Conservation (phyloP, 176 grass and related monocot genomes). For the Juncus effusus region DNA sequence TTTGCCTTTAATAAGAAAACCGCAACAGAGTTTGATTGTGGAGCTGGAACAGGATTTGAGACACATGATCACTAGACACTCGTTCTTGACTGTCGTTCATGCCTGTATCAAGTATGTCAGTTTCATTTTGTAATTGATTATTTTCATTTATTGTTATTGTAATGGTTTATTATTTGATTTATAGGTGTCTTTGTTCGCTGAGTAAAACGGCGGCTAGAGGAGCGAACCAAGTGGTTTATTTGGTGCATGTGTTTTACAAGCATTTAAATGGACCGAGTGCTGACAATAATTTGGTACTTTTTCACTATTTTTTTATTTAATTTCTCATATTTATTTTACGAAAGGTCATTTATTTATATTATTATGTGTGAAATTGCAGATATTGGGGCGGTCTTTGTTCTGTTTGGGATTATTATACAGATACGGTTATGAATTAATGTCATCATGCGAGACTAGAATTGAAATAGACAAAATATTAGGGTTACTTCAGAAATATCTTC, state of each 20-base stretch:
- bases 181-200: conserved; percentile 90
- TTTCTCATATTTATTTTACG: conserved; percentile 1
- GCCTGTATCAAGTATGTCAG: conserved; percentile 89
- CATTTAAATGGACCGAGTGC: conserved; percentile 63
- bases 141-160: conserved; percentile 1
- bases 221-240: conserved; percentile 59
- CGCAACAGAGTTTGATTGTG: conserved; percentile 70
- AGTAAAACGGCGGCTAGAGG: conserved; percentile 80
- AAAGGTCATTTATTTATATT: conserved; percentile 33
- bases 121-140: conserved; percentile 17
- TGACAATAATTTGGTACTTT: conserved; percentile 73
- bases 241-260: conserved; percentile 88
- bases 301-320: conserved; percentile 9
- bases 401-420: conserved; percentile 92
- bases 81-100: conserved; percentile 95
- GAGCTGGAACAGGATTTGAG: conserved; percentile 98
- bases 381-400: conserved; percentile 80
- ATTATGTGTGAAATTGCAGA: conserved; percentile 44
- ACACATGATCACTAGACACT: conserved; percentile 94
- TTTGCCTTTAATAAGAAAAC: conserved; percentile 85
- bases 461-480: conserved; percentile 69
- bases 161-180: conserved; percentile 19
- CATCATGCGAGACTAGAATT: conserved; percentile 56
- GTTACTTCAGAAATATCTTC: conserved; percentile 72
- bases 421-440: conserved; percentile 80